Percentiles rank a stretch among this genome's conserved stretches.
phyloP scores from a whole-genome alignment of 345 rosid species.

The Barbarea vulgaris region DNA sequence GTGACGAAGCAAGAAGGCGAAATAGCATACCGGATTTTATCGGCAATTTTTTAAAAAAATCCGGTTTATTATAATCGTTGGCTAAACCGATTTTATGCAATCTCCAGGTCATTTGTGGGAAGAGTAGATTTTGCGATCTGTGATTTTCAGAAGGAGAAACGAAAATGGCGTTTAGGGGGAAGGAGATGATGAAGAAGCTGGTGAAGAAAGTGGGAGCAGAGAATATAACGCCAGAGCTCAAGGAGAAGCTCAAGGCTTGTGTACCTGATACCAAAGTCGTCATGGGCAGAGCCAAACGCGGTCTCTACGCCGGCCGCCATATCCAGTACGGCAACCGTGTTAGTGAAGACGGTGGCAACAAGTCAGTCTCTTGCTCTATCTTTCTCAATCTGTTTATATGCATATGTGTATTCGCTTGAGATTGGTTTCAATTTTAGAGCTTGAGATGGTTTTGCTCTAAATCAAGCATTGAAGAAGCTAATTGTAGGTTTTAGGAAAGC shows the following conservation, averaged over 20 bases:
- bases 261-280: constrained; percentile 73
- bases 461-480: background rate
- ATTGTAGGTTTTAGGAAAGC: background rate
- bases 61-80: constrained; percentile 3
- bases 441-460: background rate
- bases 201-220: constrained; percentile 71
- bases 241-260: constrained; percentile 65
- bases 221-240: constrained; percentile 59
- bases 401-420: background rate
- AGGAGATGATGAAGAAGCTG: constrained; percentile 86
- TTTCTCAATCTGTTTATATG: background rate
- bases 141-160: background rate
- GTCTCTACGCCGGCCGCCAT: constrained; percentile 89
- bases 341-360: constrained; percentile 97
- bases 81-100: constrained; percentile 8
- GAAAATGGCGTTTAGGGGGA: constrained; percentile 83
- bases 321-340: constrained; percentile 86
- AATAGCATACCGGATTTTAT: constrained; percentile 2
- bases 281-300: constrained; percentile 84
- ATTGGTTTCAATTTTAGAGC: background rate
- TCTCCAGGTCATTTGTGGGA: constrained; percentile 7
- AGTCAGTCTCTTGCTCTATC: constrained; percentile 43
- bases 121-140: constrained; percentile 23
- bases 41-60: background rate
- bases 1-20: background rate